Percentiles rank a stretch among this genome's conserved stretches.
Evolutionary conservation across 805 yeast species (phyloP).

Genomic region (Lachancea thermotolerans): DNA sequence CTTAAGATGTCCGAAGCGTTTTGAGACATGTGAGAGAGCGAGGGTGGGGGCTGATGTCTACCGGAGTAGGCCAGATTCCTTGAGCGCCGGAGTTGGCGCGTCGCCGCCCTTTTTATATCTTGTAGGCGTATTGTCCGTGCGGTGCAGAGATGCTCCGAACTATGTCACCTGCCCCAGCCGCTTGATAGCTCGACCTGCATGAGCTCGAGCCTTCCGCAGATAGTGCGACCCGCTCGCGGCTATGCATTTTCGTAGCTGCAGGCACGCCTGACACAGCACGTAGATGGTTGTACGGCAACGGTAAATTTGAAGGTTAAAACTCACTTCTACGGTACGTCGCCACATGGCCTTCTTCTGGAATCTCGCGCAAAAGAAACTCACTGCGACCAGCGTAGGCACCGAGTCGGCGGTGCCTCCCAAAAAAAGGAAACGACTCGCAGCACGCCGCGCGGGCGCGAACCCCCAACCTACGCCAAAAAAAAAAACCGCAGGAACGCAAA

Average conservation of each 20-base stretch:
- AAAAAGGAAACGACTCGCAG: too few relatives aligned
- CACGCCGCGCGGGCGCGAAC: too few relatives aligned
- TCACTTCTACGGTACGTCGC: not conserved
- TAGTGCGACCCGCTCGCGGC: not conserved
- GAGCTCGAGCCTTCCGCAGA: not conserved
- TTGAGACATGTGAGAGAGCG: not conserved
- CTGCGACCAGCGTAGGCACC: not conserved
- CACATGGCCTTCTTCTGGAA: not conserved
- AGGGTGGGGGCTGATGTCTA: not conserved
- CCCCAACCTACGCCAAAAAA: too few relatives aligned
- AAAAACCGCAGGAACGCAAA: too few relatives aligned
- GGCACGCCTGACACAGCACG: not conserved
- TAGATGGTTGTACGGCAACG: not conserved
- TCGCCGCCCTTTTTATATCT: too few relatives aligned
- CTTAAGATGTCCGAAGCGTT: slow-evolving; percentile 4
- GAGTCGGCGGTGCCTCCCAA: too few relatives aligned
- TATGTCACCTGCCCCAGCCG: too few relatives aligned
- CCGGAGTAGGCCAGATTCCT: not conserved
- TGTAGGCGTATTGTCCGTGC: too few relatives aligned
- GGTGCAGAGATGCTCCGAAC: too few relatives aligned
- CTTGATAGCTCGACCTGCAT: too few relatives aligned
- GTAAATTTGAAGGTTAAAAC: slow-evolving; percentile 1
- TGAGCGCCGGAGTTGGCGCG: too few relatives aligned
- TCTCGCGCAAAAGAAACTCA: not conserved
- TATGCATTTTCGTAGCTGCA: not conserved